Evolutionary conservation across 2,329 filamentous ascomycete species (phyloP), one percentile per base, ranked within the genome.

Genomic region (Pseudocercospora musae): DNA sequence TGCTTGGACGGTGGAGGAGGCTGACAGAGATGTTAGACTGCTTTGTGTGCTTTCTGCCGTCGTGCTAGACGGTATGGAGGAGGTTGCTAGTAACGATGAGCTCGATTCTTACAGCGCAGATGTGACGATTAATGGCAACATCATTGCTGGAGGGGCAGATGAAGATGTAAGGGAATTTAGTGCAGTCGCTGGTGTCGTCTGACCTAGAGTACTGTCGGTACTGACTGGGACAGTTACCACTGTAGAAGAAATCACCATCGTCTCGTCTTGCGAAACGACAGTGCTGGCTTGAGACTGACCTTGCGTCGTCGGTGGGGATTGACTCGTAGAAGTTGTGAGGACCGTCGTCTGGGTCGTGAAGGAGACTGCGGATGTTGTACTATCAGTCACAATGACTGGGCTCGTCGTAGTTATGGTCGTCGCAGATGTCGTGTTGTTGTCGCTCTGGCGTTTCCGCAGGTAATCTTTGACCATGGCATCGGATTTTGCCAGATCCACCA

Each of bases 401-500:
- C 52, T 54, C 15, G 52, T 54, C 4, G 69, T 70, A 4, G 65
- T 70, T 15, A 67, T 68, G 21, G 70, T 67, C 10, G 58, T 62
- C 40, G 63, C 53, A 13, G 66, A 64, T 21, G 64, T 66, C 31
- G 68, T 69, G 58, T 56, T 57, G 44, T 66, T 68, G 61, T 54
- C 58, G 64, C 67, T 59, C 69, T 81, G 79, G 60, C 78, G 71
- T 70, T 76, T 79, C 63, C 72, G 74, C 52, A 81, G 69, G 57
- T 80, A 77, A 57, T 77, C 70, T 60, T 72, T 72, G n/a, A 69
- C 64, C 23, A 66, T 65, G 11, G 67, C 70, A 58, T 74, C 71
- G 48, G 71, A 70, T 75, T 85, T 87, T 40, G 85, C 89, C 60
- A 92, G 77, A 61, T 86, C 84, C 59, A 89, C 81, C 66, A 91